phyloP scores from a whole-genome alignment of 495 filamentous ascomycete species.

The Xylaria grammica region DNA sequence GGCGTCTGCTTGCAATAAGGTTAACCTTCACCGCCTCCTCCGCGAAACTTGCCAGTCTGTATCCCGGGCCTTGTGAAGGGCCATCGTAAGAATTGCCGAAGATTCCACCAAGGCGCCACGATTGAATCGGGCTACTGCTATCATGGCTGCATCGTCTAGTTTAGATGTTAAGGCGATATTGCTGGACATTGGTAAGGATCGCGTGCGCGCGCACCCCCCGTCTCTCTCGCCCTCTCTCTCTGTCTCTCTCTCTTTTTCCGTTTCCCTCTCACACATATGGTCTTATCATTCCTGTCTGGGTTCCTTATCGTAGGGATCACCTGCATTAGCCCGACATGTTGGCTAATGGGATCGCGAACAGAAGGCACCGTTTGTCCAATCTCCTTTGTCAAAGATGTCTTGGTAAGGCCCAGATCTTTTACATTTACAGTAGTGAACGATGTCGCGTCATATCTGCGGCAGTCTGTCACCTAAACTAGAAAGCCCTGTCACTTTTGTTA shows the following conservation, averaged over 20 bases:
- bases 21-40: constrained; percentile 20
- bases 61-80: background rate
- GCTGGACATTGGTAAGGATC: constrained; percentile 56
- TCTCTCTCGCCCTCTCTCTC: no score
- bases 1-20: background rate
- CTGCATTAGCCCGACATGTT: constrained; percentile 41
- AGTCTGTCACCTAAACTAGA: background rate
- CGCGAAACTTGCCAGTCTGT: background rate
- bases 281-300: constrained; percentile 21
- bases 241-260: no score
- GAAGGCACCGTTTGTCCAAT: constrained; percentile 75
- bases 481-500: background rate
- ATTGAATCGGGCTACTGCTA: constrained; percentile 23
- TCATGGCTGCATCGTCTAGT: constrained; percentile 35
- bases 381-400: constrained; percentile 72
- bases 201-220: no score
- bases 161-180: constrained; percentile 46
- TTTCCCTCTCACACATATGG: constrained; percentile 28
- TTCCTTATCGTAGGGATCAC: constrained; percentile 25
- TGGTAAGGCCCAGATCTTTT: constrained; percentile 56
- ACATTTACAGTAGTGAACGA: constrained; percentile 3
- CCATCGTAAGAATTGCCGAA: constrained; percentile 11
- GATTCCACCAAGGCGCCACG: constrained; percentile 1
- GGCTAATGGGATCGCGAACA: constrained; percentile 50
- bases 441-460: constrained; percentile 14